Conservation (phyloP, 2,329 filamentous ascomycete species). For the Sphaerulina vaccinii region DNA sequence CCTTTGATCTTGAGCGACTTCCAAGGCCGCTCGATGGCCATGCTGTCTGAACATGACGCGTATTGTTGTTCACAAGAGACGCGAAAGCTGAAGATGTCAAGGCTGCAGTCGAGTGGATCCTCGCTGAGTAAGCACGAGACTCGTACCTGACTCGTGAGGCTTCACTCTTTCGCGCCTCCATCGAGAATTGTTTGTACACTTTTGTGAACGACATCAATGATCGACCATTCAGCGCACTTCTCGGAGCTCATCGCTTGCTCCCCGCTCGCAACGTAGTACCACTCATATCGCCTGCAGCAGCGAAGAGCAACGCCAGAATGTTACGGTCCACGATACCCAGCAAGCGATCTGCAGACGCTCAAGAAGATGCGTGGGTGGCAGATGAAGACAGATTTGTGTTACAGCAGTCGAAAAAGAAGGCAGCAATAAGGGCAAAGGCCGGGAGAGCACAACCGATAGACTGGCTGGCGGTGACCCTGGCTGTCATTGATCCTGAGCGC, state of each 20-base stretch:
- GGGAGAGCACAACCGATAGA: constrained; percentile 90
- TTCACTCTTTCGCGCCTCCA: neutral
- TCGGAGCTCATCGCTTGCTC: neutral
- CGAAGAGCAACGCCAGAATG: constrained; percentile 15
- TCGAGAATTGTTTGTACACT: constrained; percentile 9
- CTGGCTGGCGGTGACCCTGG: constrained; percentile 85
- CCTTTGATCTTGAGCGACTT: constrained; percentile 20
- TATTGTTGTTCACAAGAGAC: constrained; percentile 2
- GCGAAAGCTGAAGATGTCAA: neutral
- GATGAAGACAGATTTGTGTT: constrained; percentile 95
- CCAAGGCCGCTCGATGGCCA: constrained; percentile 21
- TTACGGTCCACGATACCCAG: constrained; percentile 38
- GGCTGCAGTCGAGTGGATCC: neutral
- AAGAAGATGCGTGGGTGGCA: constrained; percentile 70
- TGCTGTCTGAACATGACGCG: constrained; percentile 1
- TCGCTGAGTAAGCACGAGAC: neutral
- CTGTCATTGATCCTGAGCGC: constrained; percentile 80
- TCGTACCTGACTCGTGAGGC: neutral
- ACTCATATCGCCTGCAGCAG: neutral
- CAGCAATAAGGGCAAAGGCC: constrained; percentile 88
- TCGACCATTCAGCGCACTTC: constrained; percentile 2
- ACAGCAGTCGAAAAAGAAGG: constrained; percentile 97
- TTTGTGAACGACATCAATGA: neutral
- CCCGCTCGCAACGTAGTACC: constrained; percentile 18
- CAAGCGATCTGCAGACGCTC: constrained; percentile 47